A percentile compares a stretch with the other conserved stretches of the same genome.
Conservation (phyloP, 495 filamentous ascomycete genomes). For the Aspergillus asperescens region DNA sequence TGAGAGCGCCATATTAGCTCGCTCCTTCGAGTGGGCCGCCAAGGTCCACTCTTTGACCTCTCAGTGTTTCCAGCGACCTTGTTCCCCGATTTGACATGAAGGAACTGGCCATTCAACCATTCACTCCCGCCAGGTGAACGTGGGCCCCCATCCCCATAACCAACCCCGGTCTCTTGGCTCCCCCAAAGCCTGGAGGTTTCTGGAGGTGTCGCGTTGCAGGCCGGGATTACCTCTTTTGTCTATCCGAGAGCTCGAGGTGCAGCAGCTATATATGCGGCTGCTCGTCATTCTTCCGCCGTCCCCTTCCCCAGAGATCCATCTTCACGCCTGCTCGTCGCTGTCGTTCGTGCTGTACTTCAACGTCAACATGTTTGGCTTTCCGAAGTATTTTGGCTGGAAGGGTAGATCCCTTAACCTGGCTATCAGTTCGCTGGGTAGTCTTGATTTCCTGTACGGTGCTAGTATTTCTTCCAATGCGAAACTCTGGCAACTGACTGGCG, state of each 20-base stretch:
- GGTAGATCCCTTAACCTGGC: constrained; percentile 60
- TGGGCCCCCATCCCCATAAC: constrained; percentile 1
- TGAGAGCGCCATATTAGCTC: neutral
- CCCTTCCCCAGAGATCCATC: neutral
- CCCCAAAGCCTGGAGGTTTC: neutral
- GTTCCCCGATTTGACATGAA: neutral
- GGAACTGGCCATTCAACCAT: neutral
- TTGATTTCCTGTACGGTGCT: constrained; percentile 53
- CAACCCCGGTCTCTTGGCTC: constrained; percentile 9
- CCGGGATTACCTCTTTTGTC: constrained; percentile 26
- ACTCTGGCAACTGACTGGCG: neutral
- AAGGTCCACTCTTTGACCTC: neutral
- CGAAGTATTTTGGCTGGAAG: constrained; percentile 56
- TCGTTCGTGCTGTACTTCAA: neutral
- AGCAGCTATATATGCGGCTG: constrained; percentile 23
- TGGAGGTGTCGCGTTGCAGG: neutral
- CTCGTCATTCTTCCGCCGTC: constrained; percentile 2
- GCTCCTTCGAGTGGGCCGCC: neutral
- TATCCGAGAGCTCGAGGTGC: constrained; percentile 4
- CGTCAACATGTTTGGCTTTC: constrained; percentile 36
- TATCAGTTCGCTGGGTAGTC: constrained; percentile 60
- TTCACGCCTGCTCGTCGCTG: constrained; percentile 9
- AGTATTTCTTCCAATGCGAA: neutral
- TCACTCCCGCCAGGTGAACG: neutral
- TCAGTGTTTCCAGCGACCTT: neutral